Base-by-base conservation (phyloP, 352 stramenopile genomes). In the Phytophthora tubulina region DNA sequence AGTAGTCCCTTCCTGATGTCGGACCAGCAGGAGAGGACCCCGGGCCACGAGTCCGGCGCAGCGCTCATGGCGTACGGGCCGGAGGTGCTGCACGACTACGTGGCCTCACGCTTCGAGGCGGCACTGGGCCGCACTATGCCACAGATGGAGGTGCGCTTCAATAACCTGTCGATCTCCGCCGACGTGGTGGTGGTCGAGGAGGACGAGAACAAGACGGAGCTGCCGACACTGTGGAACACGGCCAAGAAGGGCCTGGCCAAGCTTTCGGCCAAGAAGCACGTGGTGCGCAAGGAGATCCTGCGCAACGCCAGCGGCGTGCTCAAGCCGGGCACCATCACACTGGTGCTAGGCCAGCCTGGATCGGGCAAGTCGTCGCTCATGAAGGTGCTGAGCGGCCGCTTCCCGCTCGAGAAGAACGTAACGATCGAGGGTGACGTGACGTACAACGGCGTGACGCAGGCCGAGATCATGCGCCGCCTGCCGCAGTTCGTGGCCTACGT, bases 281-380 rank as follows among this genome's bases (percentile, higher is more conserved):
- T 79, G n/a, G 64, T 86, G 45, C 67, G 63, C 33, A 80, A 82
- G 54, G 62, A 80, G 39, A 90, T 90, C 58, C 72, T 90, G 48
- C 69, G 83, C 41, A 68, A 82, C 35, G 69, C 78, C 61, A 88
- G 74, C 42, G 79, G 79, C 38, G 75, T 85, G 17, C 64, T 90
- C 55, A 79, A 80, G 38, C 81, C 79, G 2, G 81, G 75, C 7
- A 76, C 69, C 30, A 76, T 76, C 50, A 67, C 69, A 2, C 56
- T 76, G 30, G 42, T 75, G 45, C 50, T 75, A 35, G 68, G 68
- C n/a, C 68, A 75, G 50, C 67, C 67, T 6, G 68, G 68, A 7
- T 72, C 67, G 21, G 61, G 67, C 39, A 75, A 75, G 63, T 75
- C 68, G 55, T 66, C 59, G 41, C 57, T 75, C 45, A 72, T 72